A percentile compares a stretch with the other conserved stretches of the same genome.
Evolutionary conservation across 768 basidiomycete genomes (phyloP).

Genomic region (Phanerochaete sordida): DNA sequence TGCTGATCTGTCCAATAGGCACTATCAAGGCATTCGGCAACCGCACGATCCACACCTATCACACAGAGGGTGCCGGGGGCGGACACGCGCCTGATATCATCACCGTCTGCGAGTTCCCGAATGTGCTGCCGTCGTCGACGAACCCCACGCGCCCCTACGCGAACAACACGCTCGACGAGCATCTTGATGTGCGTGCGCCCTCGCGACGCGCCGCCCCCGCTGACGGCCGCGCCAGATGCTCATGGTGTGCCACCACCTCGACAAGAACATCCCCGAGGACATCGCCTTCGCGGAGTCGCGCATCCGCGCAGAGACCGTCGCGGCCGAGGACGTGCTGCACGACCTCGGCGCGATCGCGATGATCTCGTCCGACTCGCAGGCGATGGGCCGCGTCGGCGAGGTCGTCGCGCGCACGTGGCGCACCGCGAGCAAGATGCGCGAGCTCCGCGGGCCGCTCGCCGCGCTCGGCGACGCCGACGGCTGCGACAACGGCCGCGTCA

Average conservation of each 20-base stretch:
- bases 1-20: conserved; percentile 35
- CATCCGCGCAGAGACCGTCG: conserved; percentile 94
- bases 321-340: conserved; percentile 94
- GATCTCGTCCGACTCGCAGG: conserved; percentile 95
- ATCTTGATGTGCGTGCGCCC: conserved; percentile 73
- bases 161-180: conserved; percentile 91
- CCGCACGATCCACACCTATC: conserved; percentile 95
- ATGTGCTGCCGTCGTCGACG: conserved; percentile 94
- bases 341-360: conserved; percentile 94
- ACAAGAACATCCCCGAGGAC: conserved; percentile 88
- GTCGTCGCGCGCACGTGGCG: conserved; percentile 92
- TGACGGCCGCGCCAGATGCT: conserved; percentile 66
- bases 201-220: neutral
- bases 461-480: conserved; percentile 66
- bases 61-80: conserved; percentile 95
- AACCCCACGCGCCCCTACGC: conserved; percentile 95
- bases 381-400: conserved; percentile 98
- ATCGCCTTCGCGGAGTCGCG: conserved; percentile 95
- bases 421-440: conserved; percentile 93
- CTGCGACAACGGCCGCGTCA: conserved; percentile 86
- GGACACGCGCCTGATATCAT: conserved; percentile 99
- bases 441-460: conserved; percentile 68
- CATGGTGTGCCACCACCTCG: conserved; percentile 99
- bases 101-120: conserved; percentile 85
- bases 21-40: conserved; percentile 88